Conservation (phyloP, 306 rosid species). For the Vachellia pachyceras region DNA sequence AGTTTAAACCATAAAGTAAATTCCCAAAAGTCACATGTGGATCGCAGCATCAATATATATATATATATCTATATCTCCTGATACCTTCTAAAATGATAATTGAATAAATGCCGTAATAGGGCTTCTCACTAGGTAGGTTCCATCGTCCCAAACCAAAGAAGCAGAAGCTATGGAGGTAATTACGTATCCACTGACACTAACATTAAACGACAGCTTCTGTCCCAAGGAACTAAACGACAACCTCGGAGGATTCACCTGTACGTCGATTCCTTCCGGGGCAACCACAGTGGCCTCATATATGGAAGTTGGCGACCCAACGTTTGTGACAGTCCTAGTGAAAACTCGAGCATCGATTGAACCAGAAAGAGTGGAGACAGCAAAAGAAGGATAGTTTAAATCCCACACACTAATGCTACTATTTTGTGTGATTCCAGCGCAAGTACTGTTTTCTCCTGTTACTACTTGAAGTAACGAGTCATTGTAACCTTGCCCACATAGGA, state of each 20-base stretch:
- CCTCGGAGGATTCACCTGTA: not conserved
- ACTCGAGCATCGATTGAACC: too few relatives aligned
- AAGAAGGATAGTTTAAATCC: not conserved
- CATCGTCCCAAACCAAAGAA: not conserved
- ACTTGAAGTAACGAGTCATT: not conserved
- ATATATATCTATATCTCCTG: not conserved
- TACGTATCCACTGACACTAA: constrained; percentile 8
- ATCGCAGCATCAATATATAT: not conserved
- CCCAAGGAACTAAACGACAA: constrained; percentile 23
- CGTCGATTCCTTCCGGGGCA: not conserved
- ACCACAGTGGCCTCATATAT: not conserved
- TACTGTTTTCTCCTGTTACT: not conserved
- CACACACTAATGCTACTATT: not conserved
- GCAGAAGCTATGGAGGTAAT: not conserved
- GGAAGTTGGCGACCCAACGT: not conserved
- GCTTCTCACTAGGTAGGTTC: constrained; percentile 22
- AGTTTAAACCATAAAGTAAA: too few relatives aligned
- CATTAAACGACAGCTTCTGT: not conserved
- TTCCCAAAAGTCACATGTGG: not conserved
- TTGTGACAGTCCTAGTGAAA: constrained; percentile 2
- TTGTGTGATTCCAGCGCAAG: not conserved
- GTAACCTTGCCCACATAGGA: constrained; percentile 56
- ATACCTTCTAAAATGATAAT: too few relatives aligned
- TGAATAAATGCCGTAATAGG: not conserved
- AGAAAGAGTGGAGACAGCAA: not conserved